Conservation (phyloP, 257 asterid genomes). For the Fraxinus pennsylvanica region DNA sequence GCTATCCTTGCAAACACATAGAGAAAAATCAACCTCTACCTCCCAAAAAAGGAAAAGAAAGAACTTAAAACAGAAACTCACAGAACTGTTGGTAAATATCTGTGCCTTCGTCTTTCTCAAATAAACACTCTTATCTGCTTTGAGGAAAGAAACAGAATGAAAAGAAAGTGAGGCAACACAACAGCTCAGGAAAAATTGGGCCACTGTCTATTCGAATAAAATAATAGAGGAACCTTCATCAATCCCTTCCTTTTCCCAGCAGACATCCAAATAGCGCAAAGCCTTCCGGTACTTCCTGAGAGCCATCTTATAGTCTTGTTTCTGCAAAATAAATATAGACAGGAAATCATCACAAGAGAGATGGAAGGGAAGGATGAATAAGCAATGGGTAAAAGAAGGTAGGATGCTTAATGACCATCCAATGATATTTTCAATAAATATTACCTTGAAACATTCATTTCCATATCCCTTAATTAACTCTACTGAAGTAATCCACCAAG, state of each 20-base stretch:
- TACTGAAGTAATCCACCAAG: slow-evolving; percentile 87
- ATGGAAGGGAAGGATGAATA: not conserved
- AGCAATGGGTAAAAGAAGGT: slow-evolving; percentile 7
- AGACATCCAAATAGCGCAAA: slow-evolving; percentile 82
- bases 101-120: slow-evolving; percentile 84
- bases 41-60: slow-evolving; percentile 1
- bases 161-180: slow-evolving; percentile 13
- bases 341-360: slow-evolving; percentile 1
- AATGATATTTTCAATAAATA: not conserved
- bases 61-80: slow-evolving; percentile 48
- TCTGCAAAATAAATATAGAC: slow-evolving; percentile 47
- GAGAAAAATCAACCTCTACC: not conserved
- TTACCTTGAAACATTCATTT: slow-evolving; percentile 86
- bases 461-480: slow-evolving; percentile 78
- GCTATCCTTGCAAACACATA: not conserved
- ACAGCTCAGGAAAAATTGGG: not conserved
- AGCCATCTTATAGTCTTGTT: slow-evolving; percentile 98
- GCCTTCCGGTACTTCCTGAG: slow-evolving; percentile 93
- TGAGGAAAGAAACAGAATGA: not conserved
- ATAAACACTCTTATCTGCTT: slow-evolving; percentile 59
- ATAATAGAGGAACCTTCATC: slow-evolving; percentile 59
- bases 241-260: slow-evolving; percentile 99
- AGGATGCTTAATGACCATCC: not conserved
- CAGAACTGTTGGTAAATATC: slow-evolving; percentile 93
- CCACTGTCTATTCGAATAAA: not conserved